Evolutionary conservation across 2,329 filamentous ascomycete genomes (phyloP).

Genomic region (Harringtonia aguacate): DNA sequence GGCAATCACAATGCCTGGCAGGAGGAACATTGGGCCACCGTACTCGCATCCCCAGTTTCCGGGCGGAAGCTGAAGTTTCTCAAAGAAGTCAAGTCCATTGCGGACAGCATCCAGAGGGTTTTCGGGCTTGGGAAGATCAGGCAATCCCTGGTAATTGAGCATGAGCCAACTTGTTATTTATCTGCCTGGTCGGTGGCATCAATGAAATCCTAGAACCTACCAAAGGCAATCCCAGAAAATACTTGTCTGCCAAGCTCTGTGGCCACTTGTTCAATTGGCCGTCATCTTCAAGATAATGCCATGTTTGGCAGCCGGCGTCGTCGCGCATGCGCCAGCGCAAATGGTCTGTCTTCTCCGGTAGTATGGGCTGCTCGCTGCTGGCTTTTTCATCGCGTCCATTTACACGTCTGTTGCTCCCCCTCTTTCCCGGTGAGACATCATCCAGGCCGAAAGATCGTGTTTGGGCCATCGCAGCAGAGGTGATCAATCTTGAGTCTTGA

Average conservation of each 20-base stretch:
- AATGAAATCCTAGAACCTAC: conserved; percentile 33
- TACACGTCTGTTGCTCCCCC: conserved; percentile 28
- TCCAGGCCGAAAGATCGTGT: conserved; percentile 20
- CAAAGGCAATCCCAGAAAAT: conserved; percentile 67
- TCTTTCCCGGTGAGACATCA: conserved; percentile 13
- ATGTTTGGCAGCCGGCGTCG: conserved; percentile 78
- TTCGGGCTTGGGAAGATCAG: conserved; percentile 57
- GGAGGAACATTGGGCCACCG: conserved; percentile 90
- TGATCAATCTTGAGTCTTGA: too few species aligned
- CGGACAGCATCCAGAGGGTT: conserved; percentile 66
- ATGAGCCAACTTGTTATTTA: background rate
- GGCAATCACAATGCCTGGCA: conserved; percentile 73
- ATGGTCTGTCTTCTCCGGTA: conserved; percentile 56
- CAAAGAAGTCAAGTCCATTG: conserved; percentile 84
- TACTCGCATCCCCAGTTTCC: conserved; percentile 98
- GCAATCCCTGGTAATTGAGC: conserved; percentile 51
- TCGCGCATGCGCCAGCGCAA: conserved; percentile 76
- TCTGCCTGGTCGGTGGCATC: background rate
- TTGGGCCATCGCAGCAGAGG: conserved; percentile 5
- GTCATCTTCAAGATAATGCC: conserved; percentile 78
- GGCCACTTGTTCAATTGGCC: conserved; percentile 68
- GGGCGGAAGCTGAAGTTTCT: conserved; percentile 74
- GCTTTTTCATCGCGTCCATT: conserved; percentile 16
- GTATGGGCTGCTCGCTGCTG: background rate
- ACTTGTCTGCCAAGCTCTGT: conserved; percentile 81